Conservation (phyloP, 1,284 basidiomycete genomes). For the Neonothopanus nambi region DNA sequence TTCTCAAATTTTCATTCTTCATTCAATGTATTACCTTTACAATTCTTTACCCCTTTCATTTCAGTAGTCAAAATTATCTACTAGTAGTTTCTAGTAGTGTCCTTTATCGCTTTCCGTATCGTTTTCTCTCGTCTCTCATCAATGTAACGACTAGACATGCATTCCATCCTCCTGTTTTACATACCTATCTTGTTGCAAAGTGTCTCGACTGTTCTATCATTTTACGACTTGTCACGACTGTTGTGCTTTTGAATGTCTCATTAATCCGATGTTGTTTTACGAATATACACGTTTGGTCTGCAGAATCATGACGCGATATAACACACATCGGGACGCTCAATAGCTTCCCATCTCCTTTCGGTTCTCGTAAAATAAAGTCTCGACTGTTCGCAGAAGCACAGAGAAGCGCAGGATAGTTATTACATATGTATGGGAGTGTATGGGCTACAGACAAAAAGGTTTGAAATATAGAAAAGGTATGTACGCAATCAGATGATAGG, state of each 20-base stretch:
- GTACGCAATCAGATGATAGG: too few species aligned
- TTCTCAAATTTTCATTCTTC: conserved; percentile 18
- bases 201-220: conserved; percentile 20
- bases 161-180: conserved; percentile 35
- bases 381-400: too few species aligned
- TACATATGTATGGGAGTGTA: too few species aligned
- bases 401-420: too few species aligned
- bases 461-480: too few species aligned
- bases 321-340: too few species aligned
- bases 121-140: conserved; percentile 30
- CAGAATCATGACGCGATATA: too few species aligned
- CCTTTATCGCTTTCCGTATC: conserved; percentile 17
- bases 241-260: conserved; percentile 4
- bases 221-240: conserved; percentile 23
- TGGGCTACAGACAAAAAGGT: too few species aligned
- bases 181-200: conserved; percentile 31
- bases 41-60: too few species aligned
- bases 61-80: conserved; percentile 6
- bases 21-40: conserved; percentile 13
- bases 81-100: conserved; percentile 12
- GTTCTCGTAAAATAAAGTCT: too few species aligned
- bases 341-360: too few species aligned
- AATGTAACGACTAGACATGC: conserved; percentile 74
- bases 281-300: conserved; percentile 9
- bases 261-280: conserved; percentile 6